Evolutionary conservation across 202 grass and related monocot genomes (phyloP).

Genomic region (Bolboschoenoplectus hybrid): DNA sequence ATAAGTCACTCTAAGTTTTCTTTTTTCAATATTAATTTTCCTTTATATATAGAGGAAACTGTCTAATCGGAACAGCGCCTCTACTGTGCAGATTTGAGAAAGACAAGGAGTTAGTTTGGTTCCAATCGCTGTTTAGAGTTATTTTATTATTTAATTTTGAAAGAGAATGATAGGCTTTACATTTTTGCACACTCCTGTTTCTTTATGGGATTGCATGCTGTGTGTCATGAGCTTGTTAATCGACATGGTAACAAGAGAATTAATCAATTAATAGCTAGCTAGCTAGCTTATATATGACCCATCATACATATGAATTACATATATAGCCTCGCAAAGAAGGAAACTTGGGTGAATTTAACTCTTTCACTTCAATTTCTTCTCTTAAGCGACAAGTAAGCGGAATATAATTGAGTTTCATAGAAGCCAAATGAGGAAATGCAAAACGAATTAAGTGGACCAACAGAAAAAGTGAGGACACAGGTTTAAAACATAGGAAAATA

Average conservation of each 20-base stretch:
- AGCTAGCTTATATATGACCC: neutral
- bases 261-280: neutral
- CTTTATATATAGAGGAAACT: no score
- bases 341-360: neutral
- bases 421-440: neutral
- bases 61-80: neutral
- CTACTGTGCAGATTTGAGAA: neutral
- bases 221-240: slow-evolving; percentile 28
- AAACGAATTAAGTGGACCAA: neutral
- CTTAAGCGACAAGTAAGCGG: slow-evolving; percentile 14
- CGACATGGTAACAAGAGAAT: slow-evolving; percentile 12
- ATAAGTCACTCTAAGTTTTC: no score
- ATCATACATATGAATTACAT: neutral
- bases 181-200: slow-evolving; percentile 18
- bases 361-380: neutral
- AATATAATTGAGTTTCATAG: neutral
- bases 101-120: neutral
- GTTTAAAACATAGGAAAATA: no score
- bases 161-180: neutral
- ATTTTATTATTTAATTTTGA: neutral
- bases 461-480: neutral
- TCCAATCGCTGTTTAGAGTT: neutral
- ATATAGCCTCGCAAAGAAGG: neutral
- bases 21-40: no score
- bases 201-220: neutral